phyloP scores from a whole-genome alignment of 495 filamentous ascomycete genomes.

The Diplogelasinospora grovesii region DNA sequence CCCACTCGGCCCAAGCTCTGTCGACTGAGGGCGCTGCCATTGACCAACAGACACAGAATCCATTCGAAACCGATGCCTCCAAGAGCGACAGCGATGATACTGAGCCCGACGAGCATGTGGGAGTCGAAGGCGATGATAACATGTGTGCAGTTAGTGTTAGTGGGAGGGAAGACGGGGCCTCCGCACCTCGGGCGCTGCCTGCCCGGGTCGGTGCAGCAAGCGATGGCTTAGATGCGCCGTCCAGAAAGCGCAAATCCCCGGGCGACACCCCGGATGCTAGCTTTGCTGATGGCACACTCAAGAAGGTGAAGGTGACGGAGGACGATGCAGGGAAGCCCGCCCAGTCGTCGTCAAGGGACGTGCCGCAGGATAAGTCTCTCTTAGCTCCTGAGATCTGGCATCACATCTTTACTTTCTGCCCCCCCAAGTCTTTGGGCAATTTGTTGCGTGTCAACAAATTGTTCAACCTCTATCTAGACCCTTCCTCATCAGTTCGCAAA shows the following conservation, averaged over 20 bases:
- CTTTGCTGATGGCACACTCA: conserved; percentile 10
- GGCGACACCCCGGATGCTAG: conserved; percentile 1
- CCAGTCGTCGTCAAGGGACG: conserved; percentile 8
- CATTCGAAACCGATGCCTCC: neutral
- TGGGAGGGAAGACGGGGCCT: no score
- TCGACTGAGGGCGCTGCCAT: neutral
- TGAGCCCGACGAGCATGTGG: neutral
- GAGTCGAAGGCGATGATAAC: conserved; percentile 2
- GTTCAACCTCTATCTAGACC: conserved; percentile 49
- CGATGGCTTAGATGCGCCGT: conserved; percentile 7
- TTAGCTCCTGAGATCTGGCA: conserved; percentile 50
- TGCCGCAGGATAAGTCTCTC: conserved; percentile 29
- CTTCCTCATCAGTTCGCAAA: conserved; percentile 25
- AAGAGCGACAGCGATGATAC: neutral
- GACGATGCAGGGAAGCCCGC: conserved; percentile 5
- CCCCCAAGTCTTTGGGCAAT: conserved; percentile 42
- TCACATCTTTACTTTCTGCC: conserved; percentile 47
- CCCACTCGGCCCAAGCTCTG: neutral
- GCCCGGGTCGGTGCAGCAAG: conserved; percentile 5
- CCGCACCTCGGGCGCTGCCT: no score
- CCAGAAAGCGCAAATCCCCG: conserved; percentile 35
- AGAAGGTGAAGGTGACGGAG: conserved; percentile 33
- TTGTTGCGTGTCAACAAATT: conserved; percentile 46
- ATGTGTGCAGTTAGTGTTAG: no score
- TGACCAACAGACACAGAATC: neutral